phyloP scores from a whole-genome alignment of 306 rosid species.

The cucumber (Cucumis sativus) region DNA sequence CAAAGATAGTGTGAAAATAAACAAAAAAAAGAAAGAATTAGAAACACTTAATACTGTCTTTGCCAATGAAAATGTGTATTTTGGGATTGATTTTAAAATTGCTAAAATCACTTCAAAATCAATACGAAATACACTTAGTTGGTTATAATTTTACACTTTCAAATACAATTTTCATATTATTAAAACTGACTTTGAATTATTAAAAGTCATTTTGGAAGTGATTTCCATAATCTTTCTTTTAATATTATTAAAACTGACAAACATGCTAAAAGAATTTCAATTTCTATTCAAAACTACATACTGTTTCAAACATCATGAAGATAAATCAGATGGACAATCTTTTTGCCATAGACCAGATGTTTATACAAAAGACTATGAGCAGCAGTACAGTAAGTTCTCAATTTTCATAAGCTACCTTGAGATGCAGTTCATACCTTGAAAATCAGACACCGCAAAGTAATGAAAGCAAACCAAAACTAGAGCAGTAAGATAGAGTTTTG shows the following conservation, averaged over 20 bases:
- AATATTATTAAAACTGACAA: too few species aligned
- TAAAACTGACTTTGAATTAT: too few species aligned
- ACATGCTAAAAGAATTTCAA: too few species aligned
- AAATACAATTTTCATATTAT: too few species aligned
- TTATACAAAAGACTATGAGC: neutral
- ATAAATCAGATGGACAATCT: neutral
- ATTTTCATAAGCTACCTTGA: conserved; percentile 4
- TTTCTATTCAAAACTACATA: neutral
- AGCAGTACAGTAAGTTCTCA: neutral
- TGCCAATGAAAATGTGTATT: neutral
- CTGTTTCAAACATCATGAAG: neutral
- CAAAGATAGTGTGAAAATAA: neutral
- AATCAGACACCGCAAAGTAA: conserved; percentile 49
- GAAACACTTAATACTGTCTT: neutral
- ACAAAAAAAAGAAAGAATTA: neutral
- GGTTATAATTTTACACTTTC: too few species aligned
- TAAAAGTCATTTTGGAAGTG: too few species aligned
- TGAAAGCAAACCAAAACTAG: conserved; percentile 41
- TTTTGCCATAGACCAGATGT: neutral
- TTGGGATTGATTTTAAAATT: too few species aligned
- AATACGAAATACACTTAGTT: too few species aligned
- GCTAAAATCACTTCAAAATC: too few species aligned
- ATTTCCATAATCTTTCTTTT: too few species aligned
- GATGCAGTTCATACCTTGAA: conserved; percentile 46
- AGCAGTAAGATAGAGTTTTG: conserved; percentile 20